Percentiles rank a stretch among this genome's conserved stretches.
Conservation (phyloP, 352 stramenopile genomes). For the Aphanomyces stellatus region DNA sequence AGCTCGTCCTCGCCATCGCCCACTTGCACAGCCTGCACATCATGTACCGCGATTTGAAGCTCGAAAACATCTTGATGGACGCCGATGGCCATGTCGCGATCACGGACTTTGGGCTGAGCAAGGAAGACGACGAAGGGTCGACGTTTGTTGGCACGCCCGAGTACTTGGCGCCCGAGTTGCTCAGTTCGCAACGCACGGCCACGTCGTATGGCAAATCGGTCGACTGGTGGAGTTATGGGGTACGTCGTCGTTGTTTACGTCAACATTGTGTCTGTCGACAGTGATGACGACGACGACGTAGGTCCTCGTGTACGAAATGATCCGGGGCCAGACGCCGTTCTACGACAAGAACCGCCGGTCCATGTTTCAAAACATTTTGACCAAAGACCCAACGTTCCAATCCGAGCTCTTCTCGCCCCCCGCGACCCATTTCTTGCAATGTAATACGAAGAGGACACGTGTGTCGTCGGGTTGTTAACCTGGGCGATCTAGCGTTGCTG, state of each 20-base stretch:
- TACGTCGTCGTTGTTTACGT: not conserved
- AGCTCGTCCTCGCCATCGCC: conserved; percentile 69
- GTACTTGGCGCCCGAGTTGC: conserved; percentile 75
- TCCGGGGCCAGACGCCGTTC: conserved; percentile 73
- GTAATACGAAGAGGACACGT: not conserved
- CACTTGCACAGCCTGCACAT: conserved; percentile 85
- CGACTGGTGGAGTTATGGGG: conserved; percentile 83
- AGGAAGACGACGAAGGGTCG: conserved; percentile 74
- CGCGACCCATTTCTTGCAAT: conserved; percentile 56
- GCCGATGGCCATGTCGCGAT: conserved; percentile 74
- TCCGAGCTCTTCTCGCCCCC: conserved; percentile 52
- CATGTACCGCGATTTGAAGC: conserved; percentile 85
- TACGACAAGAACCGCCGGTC: conserved; percentile 74
- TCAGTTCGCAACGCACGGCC: conserved; percentile 59
- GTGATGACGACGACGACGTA: not conserved
- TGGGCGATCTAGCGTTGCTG: conserved; percentile 28
- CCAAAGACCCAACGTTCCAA: conserved; percentile 54
- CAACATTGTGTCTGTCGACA: too few relatives aligned
- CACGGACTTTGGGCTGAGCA: conserved; percentile 83
- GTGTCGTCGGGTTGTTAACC: not conserved
- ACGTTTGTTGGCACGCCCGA: conserved; percentile 80
- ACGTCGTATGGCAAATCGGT: conserved; percentile 79
- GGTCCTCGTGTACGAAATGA: conserved; percentile 83
- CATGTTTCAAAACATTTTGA: conserved; percentile 84
- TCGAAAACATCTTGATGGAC: conserved; percentile 87